Evolutionary conservation across 768 basidiomycete species (phyloP).

Genomic region (Phaffia australis): DNA sequence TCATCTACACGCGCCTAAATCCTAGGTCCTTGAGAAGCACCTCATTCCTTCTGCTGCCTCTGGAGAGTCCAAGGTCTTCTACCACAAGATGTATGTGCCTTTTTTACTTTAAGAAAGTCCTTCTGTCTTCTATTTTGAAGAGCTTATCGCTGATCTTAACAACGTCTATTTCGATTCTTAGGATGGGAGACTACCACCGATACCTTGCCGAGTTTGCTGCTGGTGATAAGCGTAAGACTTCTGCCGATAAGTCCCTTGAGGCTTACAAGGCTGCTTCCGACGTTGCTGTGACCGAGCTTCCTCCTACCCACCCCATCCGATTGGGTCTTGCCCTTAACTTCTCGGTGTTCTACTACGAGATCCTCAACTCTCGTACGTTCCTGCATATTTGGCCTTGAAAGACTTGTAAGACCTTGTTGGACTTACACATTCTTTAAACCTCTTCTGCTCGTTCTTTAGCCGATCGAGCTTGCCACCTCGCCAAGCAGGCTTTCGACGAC

Average conservation of each 20-base stretch:
- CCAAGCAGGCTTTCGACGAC: slow-evolving; percentile 98
- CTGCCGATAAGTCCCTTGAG: slow-evolving; percentile 92
- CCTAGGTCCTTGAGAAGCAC: slow-evolving; percentile 68
- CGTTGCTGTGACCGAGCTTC: slow-evolving; percentile 89
- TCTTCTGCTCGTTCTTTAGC: slow-evolving; percentile 33
- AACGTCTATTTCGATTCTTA: slow-evolving; percentile 33
- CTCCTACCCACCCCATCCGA: slow-evolving; percentile 83
- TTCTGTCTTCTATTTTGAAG: neutral
- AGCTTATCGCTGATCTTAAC: slow-evolving; percentile 1
- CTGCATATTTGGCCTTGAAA: neutral
- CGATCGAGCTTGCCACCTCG: slow-evolving; percentile 94
- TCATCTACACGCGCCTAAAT: neutral
- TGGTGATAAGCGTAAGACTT: slow-evolving; percentile 92
- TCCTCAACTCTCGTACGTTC: slow-evolving; percentile 24
- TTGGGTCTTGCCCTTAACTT: slow-evolving; percentile 98
- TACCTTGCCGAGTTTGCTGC: slow-evolving; percentile 98
- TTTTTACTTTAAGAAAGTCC: neutral
- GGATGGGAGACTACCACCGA: slow-evolving; percentile 99
- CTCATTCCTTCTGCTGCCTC: slow-evolving; percentile 88
- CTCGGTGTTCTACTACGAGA: slow-evolving; percentile 74
- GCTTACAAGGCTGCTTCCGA: slow-evolving; percentile 88
- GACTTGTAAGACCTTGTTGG: neutral
- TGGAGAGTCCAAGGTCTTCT: slow-evolving; percentile 97
- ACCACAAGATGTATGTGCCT: slow-evolving; percentile 85
- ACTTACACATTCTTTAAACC: neutral